Base-by-base conservation (phyloP, 2,329 filamentous ascomycete species). In the Bertia moriformis region DNA sequence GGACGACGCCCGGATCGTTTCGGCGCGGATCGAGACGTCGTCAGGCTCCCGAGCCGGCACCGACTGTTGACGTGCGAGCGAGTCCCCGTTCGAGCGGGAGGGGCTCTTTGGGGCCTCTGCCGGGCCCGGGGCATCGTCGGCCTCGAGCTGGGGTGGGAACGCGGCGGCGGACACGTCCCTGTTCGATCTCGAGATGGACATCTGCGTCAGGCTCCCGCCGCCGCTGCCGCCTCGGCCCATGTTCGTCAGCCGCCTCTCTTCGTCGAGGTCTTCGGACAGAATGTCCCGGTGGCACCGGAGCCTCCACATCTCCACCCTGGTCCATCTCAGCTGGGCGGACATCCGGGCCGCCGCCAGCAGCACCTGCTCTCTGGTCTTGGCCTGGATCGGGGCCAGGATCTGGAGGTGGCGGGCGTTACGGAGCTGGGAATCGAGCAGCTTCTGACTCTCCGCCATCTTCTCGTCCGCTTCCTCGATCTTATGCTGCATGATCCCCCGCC, bases 201-300 rank as follows among this genome's bases (percentile, higher is more conserved):
- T 37, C 40, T 47, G 18, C 48, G 10, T 15, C 27, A 14, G 14
- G 4, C 30, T 41, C 18, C 18, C 44, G 51, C n/a, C n/a, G n/a
- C n/a, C 47, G 41, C 40, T 45, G 53, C 46, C 38, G 53, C 37
- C 44, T 2, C 57, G 51, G 10, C 59, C 51, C n/a, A n/a, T n/a
- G 1, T 54, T 54, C 29, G 58, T 55, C 40, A 56, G 53, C 33
- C 66, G 61, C 41, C 55, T 66, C 50, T 94, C 88, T 47, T 94
- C 85, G 40, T 89, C 82, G 5, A 96, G 63, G 53, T 98, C 91
- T 57, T 87, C 71, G 4, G 77, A 66, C 15, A 98, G 63, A 43
- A 96, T 88, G 49, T 95, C 89, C 32, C 81, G 78, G 56, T 98
- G 88, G 46, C 88, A 95, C 51, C 77, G 89, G 49, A 89, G 73